Base-by-base conservation (phyloP, 2,329 filamentous ascomycete species). In the Elsinoe perseae region DNA sequence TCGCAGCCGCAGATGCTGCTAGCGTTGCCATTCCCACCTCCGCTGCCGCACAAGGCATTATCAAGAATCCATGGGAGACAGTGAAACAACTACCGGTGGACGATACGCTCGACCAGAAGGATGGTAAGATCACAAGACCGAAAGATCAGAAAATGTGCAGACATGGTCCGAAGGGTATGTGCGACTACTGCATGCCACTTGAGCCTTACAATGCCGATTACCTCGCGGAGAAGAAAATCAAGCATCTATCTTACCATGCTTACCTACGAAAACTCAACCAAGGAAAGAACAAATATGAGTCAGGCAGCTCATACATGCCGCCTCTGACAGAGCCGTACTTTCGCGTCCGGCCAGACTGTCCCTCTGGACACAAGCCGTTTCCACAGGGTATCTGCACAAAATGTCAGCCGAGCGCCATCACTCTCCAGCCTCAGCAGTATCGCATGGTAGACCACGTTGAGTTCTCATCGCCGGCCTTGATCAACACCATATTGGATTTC, bases 401-500 rank as follows among this genome's bases (percentile, higher is more conserved):
- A 70, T 98, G 93, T 65, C 95, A 98, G 68, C 93, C 93, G 6
- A 95, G 92, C 61, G 92, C 93, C 56, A 98, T 98, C 67, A 95
- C 89, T 9, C 75, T 98, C 54, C 91, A 97, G 68, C 89, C 90
- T 4, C 93, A 98, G 70, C 80, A 86, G 18, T 98, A 92, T 70
- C 89, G 93, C 53, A 96, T 93, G 88, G 91, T 98, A 2, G 93
- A 98, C 66, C 93, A 98, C 69, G 93, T 98, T 61, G 95, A 98
- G 71, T 97, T 98, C 68, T 85, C 92, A 1, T 85, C 87, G 1
- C 84, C 89, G 2, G 79, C 83, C 55, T 81, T 97, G 30, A 88
- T 97, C 64, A 88, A 98, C 68, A 83, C 81, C n/a, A 83, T 97
- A 57, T 83, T 98, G 61, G 84, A 96, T 65, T 88, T 92, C 58